Base-by-base conservation (phyloP, 148 eudicot genomes). In the Amaranthus cruentus region DNA sequence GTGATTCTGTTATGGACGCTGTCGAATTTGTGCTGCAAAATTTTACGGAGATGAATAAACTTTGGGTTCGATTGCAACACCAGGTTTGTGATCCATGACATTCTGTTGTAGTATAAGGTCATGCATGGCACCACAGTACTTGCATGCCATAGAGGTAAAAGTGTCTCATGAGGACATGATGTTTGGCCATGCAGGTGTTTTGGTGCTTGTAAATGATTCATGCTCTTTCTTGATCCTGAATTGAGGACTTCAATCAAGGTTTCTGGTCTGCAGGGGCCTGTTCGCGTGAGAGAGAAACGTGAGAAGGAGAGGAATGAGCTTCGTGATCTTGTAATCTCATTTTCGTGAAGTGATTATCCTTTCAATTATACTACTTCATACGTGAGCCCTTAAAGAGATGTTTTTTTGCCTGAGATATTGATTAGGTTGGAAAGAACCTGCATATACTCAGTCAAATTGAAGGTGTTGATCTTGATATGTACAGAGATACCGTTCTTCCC, bases 201-300 rank as follows among this genome's bases (percentile, higher is more conserved):
- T 94, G 88, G 86, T 91, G 91, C 90, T 90, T 90, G 90, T 86
- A 84, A 87, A 83, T 85, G 86, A 90, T 90, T 83, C 88, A 88
- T 91, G 84, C 82, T 86, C 85, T 90, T 89, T 87, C 93, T 82
- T 91, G 91, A 87, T 80, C 92, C 90, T 89, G 90, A 84, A 87
- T 87, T 89, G 91, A 89, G 91, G 91, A 90, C 88, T 88, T 91
- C 97, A 87, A 89, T 87, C 83, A 85, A 92, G 90, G 85, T 91
- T 95, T 95, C 84, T 95, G 94, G 89, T 88, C 96, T 95, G 99
- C 97, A 95, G 99, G 99, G 97, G 75, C 89, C 97, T 72, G 81
- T 71, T 75, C 87, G 86, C 74, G 83, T 82, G 71, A 85, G 78
- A 80, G 99, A 95, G 84, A 95, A 91, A 81, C 83, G 74, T 54